These are phyloP conservation scores for Gossypium stocksii DNA, from an alignment of 345 rosid species.

Conservation along the genomic window DNA sequence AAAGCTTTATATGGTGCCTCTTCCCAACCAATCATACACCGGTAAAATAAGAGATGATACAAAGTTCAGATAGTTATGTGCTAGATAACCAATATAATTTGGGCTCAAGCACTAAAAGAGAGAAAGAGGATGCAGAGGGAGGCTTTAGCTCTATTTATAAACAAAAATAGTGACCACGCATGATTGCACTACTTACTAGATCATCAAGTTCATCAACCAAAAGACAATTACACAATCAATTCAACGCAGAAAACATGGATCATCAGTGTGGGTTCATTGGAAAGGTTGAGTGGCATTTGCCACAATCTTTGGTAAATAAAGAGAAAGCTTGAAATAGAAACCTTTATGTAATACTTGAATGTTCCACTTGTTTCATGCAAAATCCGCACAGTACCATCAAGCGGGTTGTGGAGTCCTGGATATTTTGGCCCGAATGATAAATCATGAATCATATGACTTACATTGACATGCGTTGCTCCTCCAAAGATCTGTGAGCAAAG, in stretches of 20 bases:
- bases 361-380: conserved; percentile 79
- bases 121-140: too few relatives aligned
- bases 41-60: not conserved
- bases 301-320: not conserved
- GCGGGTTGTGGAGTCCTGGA: conserved; percentile 95
- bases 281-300: too few relatives aligned
- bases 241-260: not conserved
- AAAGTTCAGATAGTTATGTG: not conserved
- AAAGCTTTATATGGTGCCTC: not conserved
- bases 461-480: conserved; percentile 74
- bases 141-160: not conserved
- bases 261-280: not conserved
- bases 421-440: conserved; percentile 92
- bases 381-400: conserved; percentile 70
- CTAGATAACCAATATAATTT: not conserved
- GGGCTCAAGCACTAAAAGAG: too few relatives aligned
- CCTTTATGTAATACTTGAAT: conserved; percentile 97
- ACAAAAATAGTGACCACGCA: not conserved
- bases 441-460: conserved; percentile 85
- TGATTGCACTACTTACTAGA: not conserved
- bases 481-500: conserved; percentile 68
- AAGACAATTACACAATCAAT: not conserved
- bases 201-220: not conserved
- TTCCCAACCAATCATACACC: not conserved
- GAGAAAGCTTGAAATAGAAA: conserved; percentile 18